Base-by-base conservation (phyloP, 2,329 filamentous ascomycete species). In the Trichophyton verrucosum region DNA sequence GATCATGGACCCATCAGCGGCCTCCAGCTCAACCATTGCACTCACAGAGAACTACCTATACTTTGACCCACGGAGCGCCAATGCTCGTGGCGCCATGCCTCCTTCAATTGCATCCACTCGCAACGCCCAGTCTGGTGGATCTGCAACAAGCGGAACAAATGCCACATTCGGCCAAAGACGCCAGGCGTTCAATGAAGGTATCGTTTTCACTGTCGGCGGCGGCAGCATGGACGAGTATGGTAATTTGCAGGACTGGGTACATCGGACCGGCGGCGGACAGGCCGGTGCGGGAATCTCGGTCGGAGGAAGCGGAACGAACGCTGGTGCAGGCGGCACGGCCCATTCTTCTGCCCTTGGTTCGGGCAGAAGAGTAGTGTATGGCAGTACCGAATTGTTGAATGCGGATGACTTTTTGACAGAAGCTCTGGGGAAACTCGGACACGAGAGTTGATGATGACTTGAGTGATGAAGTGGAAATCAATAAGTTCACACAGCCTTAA, bases 201-300 rank as follows among this genome's bases (percentile, higher is more conserved):
- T 96, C 60, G 89, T 96, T n/a, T 96, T 96, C 71, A 92, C 89
- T 0, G 90, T 95, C 2, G 94, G 94, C 3, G 94, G 95, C 55
- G 94, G 94, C 47, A 96, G 91, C 71, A 97, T 99, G 89, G 94
- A 99, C 68, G 94, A 99, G 73, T 99, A 97, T 72, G 92, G 91
- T 20, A 99, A 99, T 74, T 73, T 99, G 71, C 90, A 96, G 72
- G 94, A 97, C 71, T 99, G 94, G 94, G 90, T 92, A 3, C 85
- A 84, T 72, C 82, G 92, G 65, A 91, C 89, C 3, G 80, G 76
- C 58, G 77, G 77, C 46, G 74, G 72, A 56, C 79, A 80, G 56
- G 84, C 84, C 13, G 75, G 75, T 40, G 78, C 78, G 47, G 84
- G 84, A 11, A 75, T 75, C 42, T 78, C 77, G 44, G 76, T 74